Percentiles rank a stretch among this genome's conserved stretches.
These are phyloP conservation scores for Termitomyces sp. DNA, from an alignment of 768 basidiomycete species.

Conservation along the genomic window DNA sequence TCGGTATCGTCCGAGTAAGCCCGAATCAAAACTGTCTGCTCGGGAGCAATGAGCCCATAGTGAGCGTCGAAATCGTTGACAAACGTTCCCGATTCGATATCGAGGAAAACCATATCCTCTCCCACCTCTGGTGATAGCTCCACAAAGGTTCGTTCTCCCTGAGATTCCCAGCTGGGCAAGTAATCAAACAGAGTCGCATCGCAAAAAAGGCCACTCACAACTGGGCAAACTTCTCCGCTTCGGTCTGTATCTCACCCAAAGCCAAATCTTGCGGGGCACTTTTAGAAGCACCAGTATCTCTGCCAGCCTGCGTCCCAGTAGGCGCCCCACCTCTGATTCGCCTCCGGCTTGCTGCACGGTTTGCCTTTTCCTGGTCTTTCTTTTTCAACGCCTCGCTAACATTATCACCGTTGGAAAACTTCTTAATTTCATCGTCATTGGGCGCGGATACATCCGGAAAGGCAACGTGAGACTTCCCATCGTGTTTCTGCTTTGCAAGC, in stretches of 20 bases:
- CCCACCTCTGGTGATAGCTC: slow-evolving; percentile 20
- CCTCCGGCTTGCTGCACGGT: slow-evolving; percentile 62
- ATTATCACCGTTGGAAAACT: slow-evolving; percentile 30
- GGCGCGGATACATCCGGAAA: slow-evolving; percentile 23
- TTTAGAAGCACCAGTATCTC: slow-evolving; percentile 7
- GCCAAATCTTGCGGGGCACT: slow-evolving; percentile 23
- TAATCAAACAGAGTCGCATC: not conserved
- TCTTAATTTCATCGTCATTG: slow-evolving; percentile 24
- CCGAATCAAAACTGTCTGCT: slow-evolving; percentile 81
- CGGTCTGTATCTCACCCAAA: slow-evolving; percentile 38
- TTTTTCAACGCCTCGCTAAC: slow-evolving; percentile 75
- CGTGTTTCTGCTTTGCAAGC: slow-evolving; percentile 36
- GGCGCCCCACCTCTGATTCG: slow-evolving; percentile 76
- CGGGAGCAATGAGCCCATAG: slow-evolving; percentile 77
- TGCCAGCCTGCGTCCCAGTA: slow-evolving; percentile 18
- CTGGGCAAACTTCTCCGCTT: slow-evolving; percentile 53
- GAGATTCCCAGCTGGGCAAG: slow-evolving; percentile 32
- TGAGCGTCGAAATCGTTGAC: slow-evolving; percentile 66
- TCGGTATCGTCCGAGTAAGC: slow-evolving; percentile 92
- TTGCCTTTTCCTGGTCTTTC: slow-evolving; percentile 67
- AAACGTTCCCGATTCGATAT: slow-evolving; percentile 36
- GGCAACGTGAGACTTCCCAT: slow-evolving; percentile 27
- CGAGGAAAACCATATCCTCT: slow-evolving; percentile 29
- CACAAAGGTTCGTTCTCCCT: slow-evolving; percentile 22
- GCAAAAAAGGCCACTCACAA: slow-evolving; percentile 44